phyloP scores from a whole-genome alignment of 805 yeast genomes.

The Cyberlindnera petersonii region DNA sequence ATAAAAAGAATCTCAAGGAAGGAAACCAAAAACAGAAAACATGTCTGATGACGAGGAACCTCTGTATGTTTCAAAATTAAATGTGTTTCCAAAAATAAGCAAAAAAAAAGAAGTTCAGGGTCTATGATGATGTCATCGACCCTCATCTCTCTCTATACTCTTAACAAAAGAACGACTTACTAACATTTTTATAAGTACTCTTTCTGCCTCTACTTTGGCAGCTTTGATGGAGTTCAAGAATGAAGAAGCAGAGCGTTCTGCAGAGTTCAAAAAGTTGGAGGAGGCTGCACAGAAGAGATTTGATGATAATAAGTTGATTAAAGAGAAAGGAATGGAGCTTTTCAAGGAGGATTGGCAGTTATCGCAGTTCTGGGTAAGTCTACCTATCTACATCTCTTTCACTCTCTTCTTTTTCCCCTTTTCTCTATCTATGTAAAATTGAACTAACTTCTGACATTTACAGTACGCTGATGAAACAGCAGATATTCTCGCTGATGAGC shows the following conservation, averaged over 20 bases:
- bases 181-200: constrained; percentile 14
- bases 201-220: constrained; percentile 48
- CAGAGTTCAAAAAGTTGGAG: constrained; percentile 67
- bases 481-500: constrained; percentile 57
- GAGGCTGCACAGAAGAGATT: constrained; percentile 49
- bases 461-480: constrained; percentile 70
- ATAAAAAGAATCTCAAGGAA: too few species aligned
- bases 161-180: not conserved
- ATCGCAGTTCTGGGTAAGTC: constrained; percentile 72
- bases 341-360: constrained; percentile 93
- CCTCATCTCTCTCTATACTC: not conserved
- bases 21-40: too few species aligned
- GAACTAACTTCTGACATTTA: not conserved
- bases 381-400: too few species aligned
- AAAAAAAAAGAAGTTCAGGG: too few species aligned
- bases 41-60: constrained; percentile 22
- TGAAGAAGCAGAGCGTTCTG: constrained; percentile 54
- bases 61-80: too few species aligned
- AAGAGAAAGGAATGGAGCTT: constrained; percentile 55
- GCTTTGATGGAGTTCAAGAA: constrained; percentile 54
- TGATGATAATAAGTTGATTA: constrained; percentile 27
- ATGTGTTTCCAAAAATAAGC: too few species aligned
- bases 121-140: too few species aligned
- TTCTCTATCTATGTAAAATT: not conserved
- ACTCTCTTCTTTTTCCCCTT: not conserved